These are phyloP conservation scores for Aureobasidium sp. DNA, from an alignment of 2,329 filamentous ascomycete genomes.

Conservation along the genomic window DNA sequence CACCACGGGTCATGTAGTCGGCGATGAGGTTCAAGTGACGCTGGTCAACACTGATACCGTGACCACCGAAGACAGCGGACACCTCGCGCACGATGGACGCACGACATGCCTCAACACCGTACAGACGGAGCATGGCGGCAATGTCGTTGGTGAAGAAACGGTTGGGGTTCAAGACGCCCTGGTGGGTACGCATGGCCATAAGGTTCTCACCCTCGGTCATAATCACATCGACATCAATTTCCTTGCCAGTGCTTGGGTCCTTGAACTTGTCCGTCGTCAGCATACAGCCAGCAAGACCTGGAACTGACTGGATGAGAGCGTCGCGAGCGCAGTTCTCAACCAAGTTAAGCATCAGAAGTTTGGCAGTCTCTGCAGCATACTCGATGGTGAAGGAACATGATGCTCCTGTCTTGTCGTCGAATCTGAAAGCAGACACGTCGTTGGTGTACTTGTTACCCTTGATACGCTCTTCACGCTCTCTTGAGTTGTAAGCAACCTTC, in stretches of 20 bases:
- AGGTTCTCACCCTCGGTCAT: slow-evolving; percentile 83
- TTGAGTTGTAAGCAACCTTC: slow-evolving; percentile 29
- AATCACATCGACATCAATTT: slow-evolving; percentile 43
- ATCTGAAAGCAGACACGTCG: slow-evolving; percentile 69
- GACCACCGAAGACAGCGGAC: slow-evolving; percentile 72
- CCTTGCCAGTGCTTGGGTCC: slow-evolving; percentile 42
- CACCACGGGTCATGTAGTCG: slow-evolving; percentile 94
- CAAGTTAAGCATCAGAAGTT: slow-evolving; percentile 85
- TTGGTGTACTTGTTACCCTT: slow-evolving; percentile 47
- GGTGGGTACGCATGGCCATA: slow-evolving; percentile 79
- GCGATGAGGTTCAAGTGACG: slow-evolving; percentile 92
- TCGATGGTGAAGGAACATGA: slow-evolving; percentile 76
- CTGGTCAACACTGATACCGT: slow-evolving; percentile 87
- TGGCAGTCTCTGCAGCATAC: slow-evolving; percentile 72
- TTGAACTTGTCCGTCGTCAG: slow-evolving; percentile 44
- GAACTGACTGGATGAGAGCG: slow-evolving; percentile 80
- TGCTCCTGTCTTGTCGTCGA: slow-evolving; percentile 63
- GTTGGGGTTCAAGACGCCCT: slow-evolving; percentile 78
- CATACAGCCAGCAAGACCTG: slow-evolving; percentile 65
- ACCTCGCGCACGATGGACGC: slow-evolving; percentile 82
- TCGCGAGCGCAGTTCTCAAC: slow-evolving; percentile 72
- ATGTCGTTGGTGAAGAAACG: slow-evolving; percentile 89
- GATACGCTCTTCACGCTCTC: slow-evolving; percentile 54
- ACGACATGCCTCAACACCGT: slow-evolving; percentile 90
- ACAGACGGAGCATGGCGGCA: slow-evolving; percentile 70